Evolutionary conservation across 202 grass and related monocot species (phyloP).

Genomic region (Panicum virgatum): DNA sequence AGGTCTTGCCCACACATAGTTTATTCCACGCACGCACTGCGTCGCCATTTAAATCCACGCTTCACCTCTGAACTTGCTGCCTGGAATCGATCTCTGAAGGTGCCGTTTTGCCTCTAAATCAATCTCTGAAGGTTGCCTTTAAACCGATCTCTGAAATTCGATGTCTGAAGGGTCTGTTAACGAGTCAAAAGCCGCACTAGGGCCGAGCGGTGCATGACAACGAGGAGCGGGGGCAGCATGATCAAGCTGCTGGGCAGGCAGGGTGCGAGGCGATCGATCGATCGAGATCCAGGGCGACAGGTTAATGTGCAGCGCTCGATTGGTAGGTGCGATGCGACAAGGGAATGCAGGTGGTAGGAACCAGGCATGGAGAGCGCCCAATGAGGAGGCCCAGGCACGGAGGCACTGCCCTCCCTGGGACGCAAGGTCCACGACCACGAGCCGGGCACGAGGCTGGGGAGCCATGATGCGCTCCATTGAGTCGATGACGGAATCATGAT

Average conservation of each 20-base stretch:
- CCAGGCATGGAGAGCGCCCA: conserved; percentile 41
- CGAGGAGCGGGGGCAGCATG: not conserved
- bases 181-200: not conserved
- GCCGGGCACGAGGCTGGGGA: not conserved
- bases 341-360: conserved; percentile 23
- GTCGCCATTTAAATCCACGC: not conserved
- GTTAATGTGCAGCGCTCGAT: conserved; percentile 26
- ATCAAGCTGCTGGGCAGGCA: conserved; percentile 2
- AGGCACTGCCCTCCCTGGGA: not conserved
- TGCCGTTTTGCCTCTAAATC: no score
- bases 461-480: not conserved
- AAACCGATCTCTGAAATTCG: not conserved
- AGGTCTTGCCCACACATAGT: not conserved
- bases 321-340: conserved; percentile 23
- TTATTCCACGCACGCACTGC: not conserved
- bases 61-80: not conserved
- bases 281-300: conserved; percentile 3
- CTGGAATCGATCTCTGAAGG: not conserved
- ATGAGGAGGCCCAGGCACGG: conserved; percentile 19
- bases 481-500: conserved; percentile 18
- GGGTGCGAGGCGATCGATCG: not conserved
- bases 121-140: no score
- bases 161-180: not conserved
- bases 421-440: conserved; percentile 24
- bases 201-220: not conserved